Evolutionary conservation across 768 basidiomycete species (phyloP), one percentile per base, ranked within the genome.

Genomic region (Suillus subalutaceus): DNA sequence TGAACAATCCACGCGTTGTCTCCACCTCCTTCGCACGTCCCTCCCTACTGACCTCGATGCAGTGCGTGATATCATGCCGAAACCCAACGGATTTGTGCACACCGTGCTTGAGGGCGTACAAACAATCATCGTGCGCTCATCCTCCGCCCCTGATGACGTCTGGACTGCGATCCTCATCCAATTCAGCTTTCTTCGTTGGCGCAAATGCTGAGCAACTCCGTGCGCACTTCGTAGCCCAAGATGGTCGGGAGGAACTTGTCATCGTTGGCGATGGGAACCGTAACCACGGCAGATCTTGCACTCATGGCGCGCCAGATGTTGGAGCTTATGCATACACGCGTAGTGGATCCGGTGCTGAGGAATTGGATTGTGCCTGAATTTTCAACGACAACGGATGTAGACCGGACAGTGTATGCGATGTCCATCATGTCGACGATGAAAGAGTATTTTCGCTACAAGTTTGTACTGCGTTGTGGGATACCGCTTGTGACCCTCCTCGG

Each of bases 91-190:
- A 6, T 79, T 81, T 57, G 77, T 79, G 3, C 66, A 73, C 18
- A 76, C 77, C 20, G 71, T 78, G n/a, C 43, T 78, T 5, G 58
- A 68, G 43, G 43, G 79, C 79, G 1, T 81, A 80, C 64, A 79
- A n/a, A 76, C 56, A 40, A 72, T 4, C 79, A 81, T 63, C 79
- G 77, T 50, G 70, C 72, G 4, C 70, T 84, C 35, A 66, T 78
- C 18, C 71, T 81, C n/a, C 69, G 82, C 15, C 82, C 82, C 81
- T 0, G 82, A 83, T 63, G 82, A 83, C 66, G 73, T 82, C 30
- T 83, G 82, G 82, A 71, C 80, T 3, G 78, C 81, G 1, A 82
- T 83, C 53, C 66, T 81, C 7, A 71, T 68, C n/a, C 81, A 82
- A 55, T 70, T 81, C 67, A 79, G 72, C 63, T 73, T n/a, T 79